Evolutionary conservation across 1,284 basidiomycete species (phyloP).

Genomic region (Grifola frondosa): DNA sequence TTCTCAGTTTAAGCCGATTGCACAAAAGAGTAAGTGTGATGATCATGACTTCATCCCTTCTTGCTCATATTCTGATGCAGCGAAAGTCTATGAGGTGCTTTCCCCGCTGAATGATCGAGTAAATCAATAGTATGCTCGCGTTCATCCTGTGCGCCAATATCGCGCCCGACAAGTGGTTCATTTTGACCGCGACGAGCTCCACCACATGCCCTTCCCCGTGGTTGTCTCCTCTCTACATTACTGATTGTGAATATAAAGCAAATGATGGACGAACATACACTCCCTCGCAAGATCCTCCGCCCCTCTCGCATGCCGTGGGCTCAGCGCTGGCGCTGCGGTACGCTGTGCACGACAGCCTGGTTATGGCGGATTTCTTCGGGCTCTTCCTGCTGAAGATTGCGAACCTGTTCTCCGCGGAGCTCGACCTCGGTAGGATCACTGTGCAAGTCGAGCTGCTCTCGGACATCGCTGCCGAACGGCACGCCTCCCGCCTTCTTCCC

Average conservation of each 20-base stretch:
- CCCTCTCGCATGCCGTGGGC: neutral
- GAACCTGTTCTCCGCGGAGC: conserved; percentile 75
- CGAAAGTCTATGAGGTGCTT: conserved; percentile 86
- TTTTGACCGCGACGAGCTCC: conserved; percentile 78
- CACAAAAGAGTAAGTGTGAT: conserved; percentile 77
- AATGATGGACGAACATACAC: conserved; percentile 77
- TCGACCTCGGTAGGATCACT: conserved; percentile 71
- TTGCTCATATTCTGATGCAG: conserved; percentile 45
- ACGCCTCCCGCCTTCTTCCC: too few species aligned
- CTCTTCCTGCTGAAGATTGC: conserved; percentile 91
- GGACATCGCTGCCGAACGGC: conserved; percentile 84
- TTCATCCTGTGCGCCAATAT: conserved; percentile 85
- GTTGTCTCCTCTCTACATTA: neutral
- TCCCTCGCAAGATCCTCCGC: conserved; percentile 78
- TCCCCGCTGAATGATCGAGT: conserved; percentile 83
- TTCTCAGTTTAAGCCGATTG: conserved; percentile 83
- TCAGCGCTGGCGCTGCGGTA: conserved; percentile 64
- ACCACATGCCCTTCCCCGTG: conserved; percentile 45
- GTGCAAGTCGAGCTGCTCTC: conserved; percentile 79
- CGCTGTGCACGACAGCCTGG: conserved; percentile 89
- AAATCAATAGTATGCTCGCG: conserved; percentile 75
- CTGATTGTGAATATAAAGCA: conserved; percentile 45
- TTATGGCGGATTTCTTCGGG: conserved; percentile 88
- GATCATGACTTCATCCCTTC: too few species aligned
- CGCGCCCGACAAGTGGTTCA: conserved; percentile 88